A percentile compares a stretch with the other conserved stretches of the same genome.
phyloP scores from a whole-genome alignment of 2,329 filamentous ascomycete species.

The Sporothrix brunneoviolacea region DNA sequence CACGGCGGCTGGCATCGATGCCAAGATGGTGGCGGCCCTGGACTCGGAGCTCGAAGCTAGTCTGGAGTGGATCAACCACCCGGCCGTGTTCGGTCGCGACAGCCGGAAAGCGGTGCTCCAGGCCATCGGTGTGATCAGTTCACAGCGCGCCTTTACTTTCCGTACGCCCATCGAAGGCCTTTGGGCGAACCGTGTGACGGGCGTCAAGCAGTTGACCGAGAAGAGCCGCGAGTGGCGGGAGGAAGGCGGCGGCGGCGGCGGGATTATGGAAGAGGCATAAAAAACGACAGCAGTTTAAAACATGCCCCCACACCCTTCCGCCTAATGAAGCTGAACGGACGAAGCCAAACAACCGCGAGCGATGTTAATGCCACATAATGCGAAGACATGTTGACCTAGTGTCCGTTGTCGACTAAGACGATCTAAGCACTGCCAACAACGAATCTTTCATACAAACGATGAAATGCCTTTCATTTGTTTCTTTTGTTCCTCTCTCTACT shows the following conservation, averaged over 20 bases:
- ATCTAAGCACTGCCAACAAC: no score
- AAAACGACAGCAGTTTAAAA: not conserved
- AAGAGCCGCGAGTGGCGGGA: slow-evolving; percentile 89
- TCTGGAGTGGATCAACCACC: slow-evolving; percentile 96
- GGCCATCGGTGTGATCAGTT: slow-evolving; percentile 93
- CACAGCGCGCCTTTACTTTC: slow-evolving; percentile 89
- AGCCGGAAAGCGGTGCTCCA: slow-evolving; percentile 93
- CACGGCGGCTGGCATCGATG: slow-evolving; percentile 66
- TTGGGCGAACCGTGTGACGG: slow-evolving; percentile 77
- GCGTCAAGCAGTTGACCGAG: slow-evolving; percentile 75
- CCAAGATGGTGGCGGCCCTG: slow-evolving; percentile 72
- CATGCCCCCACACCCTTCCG: not conserved
- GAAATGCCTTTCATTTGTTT: slow-evolving; percentile 4
- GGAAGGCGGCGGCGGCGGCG: slow-evolving; percentile 65
- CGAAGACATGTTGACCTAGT: no score
- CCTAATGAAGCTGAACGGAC: no score
- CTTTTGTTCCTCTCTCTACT: not conserved
- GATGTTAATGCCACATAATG: no score
- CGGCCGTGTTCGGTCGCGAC: slow-evolving; percentile 88
- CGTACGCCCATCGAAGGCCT: slow-evolving; percentile 81
- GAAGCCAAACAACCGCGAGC: no score
- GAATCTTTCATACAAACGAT: no score
- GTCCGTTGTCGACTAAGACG: no score
- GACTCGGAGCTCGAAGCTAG: slow-evolving; percentile 86
- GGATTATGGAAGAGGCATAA: slow-evolving; percentile 54